phyloP scores from a whole-genome alignment of 306 rosid genomes.

The Benincasa hispida region DNA sequence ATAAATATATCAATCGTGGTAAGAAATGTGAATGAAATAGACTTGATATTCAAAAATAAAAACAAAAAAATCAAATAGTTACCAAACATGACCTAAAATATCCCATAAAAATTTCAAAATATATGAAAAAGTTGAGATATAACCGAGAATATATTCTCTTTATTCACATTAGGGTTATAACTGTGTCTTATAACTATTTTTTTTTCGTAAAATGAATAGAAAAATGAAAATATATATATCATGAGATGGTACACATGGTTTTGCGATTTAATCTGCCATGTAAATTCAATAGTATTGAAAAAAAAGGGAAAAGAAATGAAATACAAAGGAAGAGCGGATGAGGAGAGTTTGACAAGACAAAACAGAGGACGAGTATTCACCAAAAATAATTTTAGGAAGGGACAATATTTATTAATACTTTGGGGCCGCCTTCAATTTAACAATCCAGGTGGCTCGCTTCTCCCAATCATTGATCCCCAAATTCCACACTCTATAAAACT shows the following conservation, averaged over 20 bases:
- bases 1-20: too few relatives aligned
- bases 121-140: too few relatives aligned
- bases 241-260: background rate
- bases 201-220: too few relatives aligned
- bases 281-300: background rate
- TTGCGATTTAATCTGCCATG: background rate
- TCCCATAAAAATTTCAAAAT: too few relatives aligned
- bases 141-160: too few relatives aligned
- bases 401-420: constrained; percentile 3
- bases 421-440: background rate
- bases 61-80: too few relatives aligned
- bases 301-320: background rate
- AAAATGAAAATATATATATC: too few relatives aligned
- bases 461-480: background rate
- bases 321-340: background rate
- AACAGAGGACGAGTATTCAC: background rate
- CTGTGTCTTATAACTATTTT: too few relatives aligned
- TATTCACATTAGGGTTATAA: too few relatives aligned
- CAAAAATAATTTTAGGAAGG: background rate
- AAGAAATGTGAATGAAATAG: too few relatives aligned
- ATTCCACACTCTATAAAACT: background rate
- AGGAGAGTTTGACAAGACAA: background rate
- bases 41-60: too few relatives aligned
- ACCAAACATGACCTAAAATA: too few relatives aligned
- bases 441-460: background rate